phyloP scores from a whole-genome alignment of 2,329 filamentous ascomycete genomes.

The Apiospora rasikravindrae region DNA sequence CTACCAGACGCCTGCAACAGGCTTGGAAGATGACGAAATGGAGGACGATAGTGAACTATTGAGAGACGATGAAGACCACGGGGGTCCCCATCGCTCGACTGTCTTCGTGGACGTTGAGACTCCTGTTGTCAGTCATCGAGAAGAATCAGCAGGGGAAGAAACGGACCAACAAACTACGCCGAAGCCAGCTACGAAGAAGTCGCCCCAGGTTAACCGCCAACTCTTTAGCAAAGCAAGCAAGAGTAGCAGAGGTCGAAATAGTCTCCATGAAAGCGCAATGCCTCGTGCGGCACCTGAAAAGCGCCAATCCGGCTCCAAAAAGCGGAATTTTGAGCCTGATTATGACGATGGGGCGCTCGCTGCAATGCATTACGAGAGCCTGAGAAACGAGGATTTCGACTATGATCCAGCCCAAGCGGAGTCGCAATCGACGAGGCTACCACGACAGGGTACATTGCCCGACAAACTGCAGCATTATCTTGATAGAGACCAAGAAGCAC shows the following conservation, averaged over 20 bases:
- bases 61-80: conserved; percentile 24
- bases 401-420: conserved; percentile 58
- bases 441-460: conserved; percentile 47
- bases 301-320: conserved; percentile 31
- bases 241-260: conserved; percentile 22
- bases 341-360: conserved; percentile 63
- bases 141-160: conserved; percentile 27
- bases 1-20: conserved; percentile 32
- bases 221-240: conserved; percentile 34
- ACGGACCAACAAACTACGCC: conserved; percentile 34
- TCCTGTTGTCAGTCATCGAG: conserved; percentile 34
- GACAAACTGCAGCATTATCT: conserved; percentile 55
- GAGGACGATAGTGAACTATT: not conserved
- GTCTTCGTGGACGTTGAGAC: conserved; percentile 39
- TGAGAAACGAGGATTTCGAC: conserved; percentile 61
- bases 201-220: conserved; percentile 34
- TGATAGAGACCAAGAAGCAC: conserved; percentile 47
- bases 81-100: conserved; percentile 32
- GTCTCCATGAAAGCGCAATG: conserved; percentile 28
- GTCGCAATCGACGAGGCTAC: conserved; percentile 41
- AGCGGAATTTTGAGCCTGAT: conserved; percentile 47
- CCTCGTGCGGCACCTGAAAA: conserved; percentile 33
- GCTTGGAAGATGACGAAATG: conserved; percentile 26
- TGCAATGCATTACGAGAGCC: conserved; percentile 57
- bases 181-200: conserved; percentile 32